phyloP scores from a whole-genome alignment of 805 yeast genomes.

The Diddensiella transvaalensis region DNA sequence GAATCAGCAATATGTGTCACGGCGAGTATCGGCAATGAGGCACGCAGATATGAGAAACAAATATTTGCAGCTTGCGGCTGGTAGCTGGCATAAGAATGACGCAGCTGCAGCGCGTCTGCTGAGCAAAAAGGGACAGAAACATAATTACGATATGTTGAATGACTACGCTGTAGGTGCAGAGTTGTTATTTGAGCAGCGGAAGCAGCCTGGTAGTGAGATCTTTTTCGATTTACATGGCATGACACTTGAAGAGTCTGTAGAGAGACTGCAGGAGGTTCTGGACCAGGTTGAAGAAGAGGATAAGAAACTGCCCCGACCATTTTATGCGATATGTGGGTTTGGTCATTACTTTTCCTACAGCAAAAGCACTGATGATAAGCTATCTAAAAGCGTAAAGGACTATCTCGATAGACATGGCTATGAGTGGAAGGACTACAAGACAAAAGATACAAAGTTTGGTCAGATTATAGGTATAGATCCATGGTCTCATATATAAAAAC shows the following conservation, averaged over 20 bases:
- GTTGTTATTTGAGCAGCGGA: slow-evolving; percentile 26
- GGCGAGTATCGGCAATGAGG: slow-evolving; percentile 26
- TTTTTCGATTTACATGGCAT: slow-evolving; percentile 36
- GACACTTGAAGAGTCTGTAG: slow-evolving; percentile 34
- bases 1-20: slow-evolving; percentile 28
- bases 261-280: slow-evolving; percentile 27
- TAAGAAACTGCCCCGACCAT: slow-evolving; percentile 24
- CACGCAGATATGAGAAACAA: slow-evolving; percentile 33
- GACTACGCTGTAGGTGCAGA: slow-evolving; percentile 27
- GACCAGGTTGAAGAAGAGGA: slow-evolving; percentile 24
- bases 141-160: slow-evolving; percentile 28
- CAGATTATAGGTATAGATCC: slow-evolving; percentile 42
- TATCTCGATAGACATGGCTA: slow-evolving; percentile 38
- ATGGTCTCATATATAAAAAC: slow-evolving; percentile 29
- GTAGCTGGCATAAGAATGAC: slow-evolving; percentile 31
- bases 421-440: slow-evolving; percentile 36
- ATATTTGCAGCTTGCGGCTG: slow-evolving; percentile 33
- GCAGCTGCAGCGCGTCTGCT: slow-evolving; percentile 30
- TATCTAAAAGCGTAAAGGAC: slow-evolving; percentile 31
- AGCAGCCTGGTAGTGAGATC: slow-evolving; percentile 26
- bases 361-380: slow-evolving; percentile 27
- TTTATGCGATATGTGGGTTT: slow-evolving; percentile 33
- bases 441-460: slow-evolving; percentile 35
- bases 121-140: slow-evolving; percentile 34
- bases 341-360: slow-evolving; percentile 33